These are phyloP conservation scores for Beverwykella pulmonaria DNA, from an alignment of 495 filamentous ascomycete species.

Conservation along the genomic window DNA sequence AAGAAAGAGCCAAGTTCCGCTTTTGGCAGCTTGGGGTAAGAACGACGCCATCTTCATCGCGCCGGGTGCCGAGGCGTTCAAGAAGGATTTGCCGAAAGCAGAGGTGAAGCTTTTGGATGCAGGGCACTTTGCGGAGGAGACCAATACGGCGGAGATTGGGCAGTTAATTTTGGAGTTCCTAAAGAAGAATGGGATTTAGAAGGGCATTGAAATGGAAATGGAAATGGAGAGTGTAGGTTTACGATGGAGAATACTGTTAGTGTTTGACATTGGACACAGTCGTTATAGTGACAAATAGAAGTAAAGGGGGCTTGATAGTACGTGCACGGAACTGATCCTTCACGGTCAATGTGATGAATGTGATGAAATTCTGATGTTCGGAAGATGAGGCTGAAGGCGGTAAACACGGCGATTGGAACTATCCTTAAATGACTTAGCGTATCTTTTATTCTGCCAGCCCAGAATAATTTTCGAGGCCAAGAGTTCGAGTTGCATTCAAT, in stretches of 20 bases:
- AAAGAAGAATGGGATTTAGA: slow-evolving; percentile 25
- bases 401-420: neutral
- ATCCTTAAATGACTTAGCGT: neutral
- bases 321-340: too few relatives aligned
- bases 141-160: slow-evolving; percentile 54
- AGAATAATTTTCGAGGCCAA: slow-evolving; percentile 20
- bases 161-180: slow-evolving; percentile 44
- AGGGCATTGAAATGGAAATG: neutral
- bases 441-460: neutral
- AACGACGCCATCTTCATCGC: slow-evolving; percentile 61
- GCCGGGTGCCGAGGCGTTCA: slow-evolving; percentile 63
- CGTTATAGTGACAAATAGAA: neutral
- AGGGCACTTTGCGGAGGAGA: slow-evolving; percentile 67
- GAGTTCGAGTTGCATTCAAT: slow-evolving; percentile 16
- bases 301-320: too few relatives aligned
- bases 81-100: slow-evolving; percentile 55
- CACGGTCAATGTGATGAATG: too few relatives aligned
- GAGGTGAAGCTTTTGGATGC: slow-evolving; percentile 59
- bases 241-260: neutral
- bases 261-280: neutral
- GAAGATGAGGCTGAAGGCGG: neutral
- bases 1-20: slow-evolving; percentile 54
- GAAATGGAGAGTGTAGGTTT: neutral
- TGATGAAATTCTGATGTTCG: too few relatives aligned
- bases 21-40: slow-evolving; percentile 66